phyloP scores from a whole-genome alignment of 805 yeast species.

The Komagataella pseudopastoris region DNA sequence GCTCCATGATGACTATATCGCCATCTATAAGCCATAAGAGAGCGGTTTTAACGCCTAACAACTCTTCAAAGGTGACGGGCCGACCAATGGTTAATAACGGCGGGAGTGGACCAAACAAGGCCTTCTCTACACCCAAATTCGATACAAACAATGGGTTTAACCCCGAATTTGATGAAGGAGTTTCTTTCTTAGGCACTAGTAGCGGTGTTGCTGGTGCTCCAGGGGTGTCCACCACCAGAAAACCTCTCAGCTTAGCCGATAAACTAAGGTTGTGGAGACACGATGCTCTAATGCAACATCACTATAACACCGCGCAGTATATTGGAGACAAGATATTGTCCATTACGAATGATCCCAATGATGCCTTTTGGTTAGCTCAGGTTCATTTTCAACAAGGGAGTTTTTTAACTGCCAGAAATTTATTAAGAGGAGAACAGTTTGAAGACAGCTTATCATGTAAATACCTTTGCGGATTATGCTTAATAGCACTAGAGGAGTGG shows the following conservation, averaged over 20 bases:
- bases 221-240: not conserved
- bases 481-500: slow-evolving; percentile 59
- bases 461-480: slow-evolving; percentile 65
- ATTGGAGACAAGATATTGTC: slow-evolving; percentile 84
- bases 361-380: slow-evolving; percentile 95
- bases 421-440: slow-evolving; percentile 43
- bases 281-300: slow-evolving; percentile 87
- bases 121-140: not conserved
- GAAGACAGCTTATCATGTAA: slow-evolving; percentile 62
- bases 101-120: not conserved
- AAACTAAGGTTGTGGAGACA: slow-evolving; percentile 84
- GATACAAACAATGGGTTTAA: not conserved
- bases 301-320: slow-evolving; percentile 77
- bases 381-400: slow-evolving; percentile 68
- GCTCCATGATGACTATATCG: slow-evolving; percentile 10
- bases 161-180: not conserved
- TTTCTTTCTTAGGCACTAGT: not conserved
- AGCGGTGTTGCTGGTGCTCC: not conserved
- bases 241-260: slow-evolving; percentile 67
- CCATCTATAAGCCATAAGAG: not conserved
- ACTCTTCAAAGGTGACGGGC: not conserved
- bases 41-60: not conserved
- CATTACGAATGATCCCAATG: slow-evolving; percentile 77
- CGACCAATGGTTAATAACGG: not conserved
- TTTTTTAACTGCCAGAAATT: slow-evolving; percentile 64